These are phyloP conservation scores for Strobilomyces confusus DNA, from an alignment of 768 basidiomycete species.

Conservation along the genomic window DNA sequence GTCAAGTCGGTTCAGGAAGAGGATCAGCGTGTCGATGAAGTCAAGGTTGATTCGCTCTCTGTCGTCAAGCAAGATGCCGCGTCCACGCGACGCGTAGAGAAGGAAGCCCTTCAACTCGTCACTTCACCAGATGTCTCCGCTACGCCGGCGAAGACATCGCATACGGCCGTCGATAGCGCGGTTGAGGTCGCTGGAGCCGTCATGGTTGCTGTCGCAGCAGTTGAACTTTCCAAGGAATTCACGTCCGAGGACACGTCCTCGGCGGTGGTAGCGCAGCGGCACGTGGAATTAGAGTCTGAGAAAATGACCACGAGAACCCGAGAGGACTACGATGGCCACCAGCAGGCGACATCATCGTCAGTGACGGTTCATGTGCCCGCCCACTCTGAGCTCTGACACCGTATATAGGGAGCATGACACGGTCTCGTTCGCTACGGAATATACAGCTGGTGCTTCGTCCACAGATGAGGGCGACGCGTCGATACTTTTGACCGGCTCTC, in stretches of 20 bases:
- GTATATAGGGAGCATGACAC: not conserved
- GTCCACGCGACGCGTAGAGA: not conserved
- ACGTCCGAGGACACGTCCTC: not conserved
- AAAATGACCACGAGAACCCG: not conserved
- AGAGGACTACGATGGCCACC: not conserved
- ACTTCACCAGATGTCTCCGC: not conserved
- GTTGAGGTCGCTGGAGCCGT: not conserved
- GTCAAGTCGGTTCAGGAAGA: no score
- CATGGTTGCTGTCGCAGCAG: not conserved
- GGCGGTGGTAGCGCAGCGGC: not conserved
- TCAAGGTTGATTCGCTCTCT: no score
- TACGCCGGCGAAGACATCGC: not conserved
- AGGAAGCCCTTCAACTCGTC: not conserved
- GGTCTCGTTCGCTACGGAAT: no score
- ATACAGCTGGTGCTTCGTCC: not conserved
- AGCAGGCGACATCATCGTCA: slow-evolving; percentile 1
- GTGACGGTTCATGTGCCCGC: not conserved
- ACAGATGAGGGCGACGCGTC: not conserved
- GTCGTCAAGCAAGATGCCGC: not conserved
- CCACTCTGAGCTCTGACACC: not conserved
- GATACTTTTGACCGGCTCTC: not conserved
- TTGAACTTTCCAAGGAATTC: not conserved
- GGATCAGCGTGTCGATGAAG: no score
- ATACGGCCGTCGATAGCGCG: not conserved
- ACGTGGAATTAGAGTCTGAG: not conserved